Conservation (phyloP, 2,329 filamentous ascomycete genomes). For the Sporothrix curviconia region DNA sequence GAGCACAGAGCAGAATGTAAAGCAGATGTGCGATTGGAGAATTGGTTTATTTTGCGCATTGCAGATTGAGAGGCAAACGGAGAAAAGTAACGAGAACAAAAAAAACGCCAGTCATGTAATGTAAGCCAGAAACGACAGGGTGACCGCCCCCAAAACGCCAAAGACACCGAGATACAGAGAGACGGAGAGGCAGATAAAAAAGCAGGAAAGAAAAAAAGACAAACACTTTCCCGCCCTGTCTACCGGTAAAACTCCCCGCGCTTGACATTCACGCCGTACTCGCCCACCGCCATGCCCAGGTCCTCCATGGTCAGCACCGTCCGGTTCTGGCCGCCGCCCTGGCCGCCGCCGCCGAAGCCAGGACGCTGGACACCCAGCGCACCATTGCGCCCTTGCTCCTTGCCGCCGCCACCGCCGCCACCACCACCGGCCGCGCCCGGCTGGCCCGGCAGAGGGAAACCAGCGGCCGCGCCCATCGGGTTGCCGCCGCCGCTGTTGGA, state of each 20-base stretch:
- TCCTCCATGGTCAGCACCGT: slow-evolving; percentile 99
- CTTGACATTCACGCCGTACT: slow-evolving; percentile 98
- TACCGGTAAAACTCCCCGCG: slow-evolving; percentile 95
- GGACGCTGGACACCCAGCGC: slow-evolving; percentile 68
- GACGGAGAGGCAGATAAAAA: neutral
- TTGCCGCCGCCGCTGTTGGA: slow-evolving; percentile 77
- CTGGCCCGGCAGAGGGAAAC: slow-evolving; percentile 60
- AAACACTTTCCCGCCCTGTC: slow-evolving; percentile 18
- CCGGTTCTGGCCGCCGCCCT: slow-evolving; percentile 79
- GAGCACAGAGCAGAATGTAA: no score
- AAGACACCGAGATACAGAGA: neutral
- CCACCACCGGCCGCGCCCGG: slow-evolving; percentile 34
- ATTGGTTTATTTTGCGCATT: no score
- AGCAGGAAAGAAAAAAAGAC: slow-evolving; percentile 5
- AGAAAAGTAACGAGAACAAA: no score
- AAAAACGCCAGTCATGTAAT: neutral
- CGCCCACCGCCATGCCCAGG: slow-evolving; percentile 91
- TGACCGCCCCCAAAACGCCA: neutral
- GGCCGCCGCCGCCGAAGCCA: slow-evolving; percentile 80
- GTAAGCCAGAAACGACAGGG: neutral
- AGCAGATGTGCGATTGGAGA: no score
- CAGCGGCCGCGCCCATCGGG: slow-evolving; percentile 74
- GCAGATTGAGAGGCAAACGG: no score
- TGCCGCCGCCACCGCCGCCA: slow-evolving; percentile 39
- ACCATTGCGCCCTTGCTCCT: slow-evolving; percentile 51